These are phyloP conservation scores for Pythium phragmiticola DNA, from an alignment of 352 stramenopile species.

Conservation along the genomic window DNA sequence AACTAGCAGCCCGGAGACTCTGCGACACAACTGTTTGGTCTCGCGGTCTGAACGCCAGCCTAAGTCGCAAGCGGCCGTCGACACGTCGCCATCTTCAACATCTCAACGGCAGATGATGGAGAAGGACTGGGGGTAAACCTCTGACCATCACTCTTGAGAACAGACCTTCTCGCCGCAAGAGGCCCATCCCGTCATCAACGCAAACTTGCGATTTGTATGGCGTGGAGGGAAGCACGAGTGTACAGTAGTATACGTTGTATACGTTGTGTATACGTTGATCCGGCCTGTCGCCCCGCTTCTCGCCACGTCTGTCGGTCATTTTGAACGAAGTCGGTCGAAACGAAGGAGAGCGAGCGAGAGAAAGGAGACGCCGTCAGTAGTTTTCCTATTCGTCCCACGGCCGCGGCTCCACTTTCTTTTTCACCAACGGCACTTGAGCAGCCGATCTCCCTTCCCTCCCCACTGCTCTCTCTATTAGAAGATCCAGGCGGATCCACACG, in stretches of 20 bases:
- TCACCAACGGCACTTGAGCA: slow-evolving; percentile 3
- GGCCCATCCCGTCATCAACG: not conserved
- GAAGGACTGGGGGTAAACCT: not conserved
- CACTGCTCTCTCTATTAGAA: not conserved
- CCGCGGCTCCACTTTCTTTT: slow-evolving; percentile 12
- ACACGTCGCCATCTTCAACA: not conserved
- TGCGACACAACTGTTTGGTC: not conserved
- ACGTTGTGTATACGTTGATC: slow-evolving; percentile 20
- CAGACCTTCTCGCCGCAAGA: not conserved
- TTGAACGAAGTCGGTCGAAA: slow-evolving; percentile 22
- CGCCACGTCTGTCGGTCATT: not conserved
- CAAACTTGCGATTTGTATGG: slow-evolving; percentile 23
- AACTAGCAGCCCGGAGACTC: no score
- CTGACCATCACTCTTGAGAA: slow-evolving; percentile 20
- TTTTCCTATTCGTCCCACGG: slow-evolving; percentile 13
- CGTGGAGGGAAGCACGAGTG: not conserved
- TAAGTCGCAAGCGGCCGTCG: not conserved
- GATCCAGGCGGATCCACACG: not conserved
- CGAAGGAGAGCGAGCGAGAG: slow-evolving; percentile 18
- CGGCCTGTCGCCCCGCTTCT: not conserved
- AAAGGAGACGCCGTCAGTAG: slow-evolving; percentile 22
- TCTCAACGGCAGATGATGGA: not conserved
- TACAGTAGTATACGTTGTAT: slow-evolving; percentile 15
- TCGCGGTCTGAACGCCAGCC: not conserved
- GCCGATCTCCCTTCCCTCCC: not conserved